Evolutionary conservation across 371 early-diverging fungal genomes (phyloP).

Genomic region (Dichotomocladium elegans): DNA sequence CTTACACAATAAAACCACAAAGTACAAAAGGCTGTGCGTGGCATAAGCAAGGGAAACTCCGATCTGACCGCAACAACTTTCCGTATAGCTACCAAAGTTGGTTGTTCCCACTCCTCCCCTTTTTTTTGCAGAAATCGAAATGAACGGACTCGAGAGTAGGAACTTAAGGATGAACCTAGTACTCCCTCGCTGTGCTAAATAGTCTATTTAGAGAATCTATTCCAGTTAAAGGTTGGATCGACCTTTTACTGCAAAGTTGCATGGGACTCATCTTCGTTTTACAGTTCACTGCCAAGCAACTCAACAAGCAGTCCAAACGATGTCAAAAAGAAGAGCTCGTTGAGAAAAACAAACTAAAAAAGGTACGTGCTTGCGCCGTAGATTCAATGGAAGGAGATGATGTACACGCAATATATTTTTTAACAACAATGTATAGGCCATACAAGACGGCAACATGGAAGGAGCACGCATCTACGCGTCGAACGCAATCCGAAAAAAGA

Average conservation of each 20-base stretch:
- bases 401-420: not conserved
- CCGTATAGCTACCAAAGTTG: too few relatives aligned
- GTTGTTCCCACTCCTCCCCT: too few relatives aligned
- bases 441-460: constrained; percentile 91
- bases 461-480: constrained; percentile 92
- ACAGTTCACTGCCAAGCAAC: constrained; percentile 90
- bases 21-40: too few relatives aligned
- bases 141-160: constrained; percentile 19
- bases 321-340: constrained; percentile 79
- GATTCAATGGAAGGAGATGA: not conserved
- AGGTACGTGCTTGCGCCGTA: constrained; percentile 41
- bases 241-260: not conserved
- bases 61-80: too few relatives aligned
- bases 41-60: too few relatives aligned
- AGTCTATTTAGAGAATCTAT: constrained; percentile 5
- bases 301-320: constrained; percentile 82
- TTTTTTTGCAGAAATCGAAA: not conserved
- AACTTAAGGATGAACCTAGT: not conserved
- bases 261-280: not conserved
- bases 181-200: not conserved
- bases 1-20: too few relatives aligned
- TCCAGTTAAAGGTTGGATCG: constrained; percentile 4
- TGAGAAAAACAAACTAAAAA: constrained; percentile 87
- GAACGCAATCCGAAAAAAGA: constrained; percentile 97
- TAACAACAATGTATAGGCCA: constrained; percentile 58